These are phyloP conservation scores for Fusarium circinatum DNA, from an alignment of 2,329 filamentous ascomycete species.

Conservation along the genomic window DNA sequence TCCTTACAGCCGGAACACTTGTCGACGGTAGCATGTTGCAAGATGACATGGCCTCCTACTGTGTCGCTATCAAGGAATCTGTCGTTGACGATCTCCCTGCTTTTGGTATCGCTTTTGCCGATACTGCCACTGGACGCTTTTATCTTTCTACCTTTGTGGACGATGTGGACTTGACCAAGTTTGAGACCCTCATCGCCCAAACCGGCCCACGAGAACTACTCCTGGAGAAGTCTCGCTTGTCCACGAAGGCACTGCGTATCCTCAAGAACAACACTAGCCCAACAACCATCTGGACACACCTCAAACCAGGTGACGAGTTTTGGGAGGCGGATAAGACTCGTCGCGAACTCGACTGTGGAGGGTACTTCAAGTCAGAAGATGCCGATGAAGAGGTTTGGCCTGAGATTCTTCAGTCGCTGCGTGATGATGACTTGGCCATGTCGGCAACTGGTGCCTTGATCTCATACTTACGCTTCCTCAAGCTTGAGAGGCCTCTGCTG, in stretches of 20 bases:
- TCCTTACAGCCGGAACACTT: constrained; percentile 90
- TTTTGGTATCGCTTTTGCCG: constrained; percentile 93
- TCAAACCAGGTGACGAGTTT: constrained; percentile 89
- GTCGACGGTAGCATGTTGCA: constrained; percentile 98
- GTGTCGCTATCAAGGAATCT: constrained; percentile 91
- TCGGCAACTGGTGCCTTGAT: constrained; percentile 90
- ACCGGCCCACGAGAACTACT: constrained; percentile 88
- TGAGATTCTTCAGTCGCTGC: constrained; percentile 73
- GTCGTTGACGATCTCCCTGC: constrained; percentile 77
- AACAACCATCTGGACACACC: constrained; percentile 93
- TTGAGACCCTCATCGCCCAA: constrained; percentile 96
- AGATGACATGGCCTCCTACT: constrained; percentile 97
- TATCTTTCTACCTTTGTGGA: constrained; percentile 92
- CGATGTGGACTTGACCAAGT: constrained; percentile 92
- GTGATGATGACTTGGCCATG: constrained; percentile 84
- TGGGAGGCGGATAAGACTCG: constrained; percentile 86
- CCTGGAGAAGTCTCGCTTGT: constrained; percentile 86
- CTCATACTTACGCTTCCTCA: constrained; percentile 86
- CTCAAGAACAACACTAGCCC: constrained; percentile 95
- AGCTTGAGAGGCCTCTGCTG: constrained; percentile 87
- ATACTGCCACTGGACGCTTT: constrained; percentile 95
- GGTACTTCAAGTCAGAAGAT: constrained; percentile 77
- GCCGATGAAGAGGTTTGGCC: constrained; percentile 77
- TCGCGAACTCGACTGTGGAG: constrained; percentile 80
- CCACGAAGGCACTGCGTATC: constrained; percentile 89